Percentiles rank a stretch among this genome's conserved stretches.
Evolutionary conservation across 2,329 filamentous ascomycete genomes (phyloP).

Genomic region (Dichotomopilus funicola): DNA sequence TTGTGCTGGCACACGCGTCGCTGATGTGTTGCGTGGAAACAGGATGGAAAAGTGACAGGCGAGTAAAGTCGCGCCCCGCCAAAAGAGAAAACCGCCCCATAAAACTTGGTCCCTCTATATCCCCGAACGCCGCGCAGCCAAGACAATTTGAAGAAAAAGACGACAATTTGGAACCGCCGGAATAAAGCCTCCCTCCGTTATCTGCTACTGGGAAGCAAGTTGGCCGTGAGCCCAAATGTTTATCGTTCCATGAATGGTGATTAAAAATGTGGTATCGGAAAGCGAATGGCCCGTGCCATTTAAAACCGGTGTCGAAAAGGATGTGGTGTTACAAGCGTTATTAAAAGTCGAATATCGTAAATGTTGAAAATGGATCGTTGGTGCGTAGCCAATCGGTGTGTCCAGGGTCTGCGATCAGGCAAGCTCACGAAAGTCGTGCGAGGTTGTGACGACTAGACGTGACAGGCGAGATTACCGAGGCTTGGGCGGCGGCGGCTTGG

Average conservation of each 20-base stretch:
- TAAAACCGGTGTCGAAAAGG: slow-evolving; percentile 6
- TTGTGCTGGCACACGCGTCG: slow-evolving; percentile 6
- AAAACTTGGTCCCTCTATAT: slow-evolving; percentile 19
- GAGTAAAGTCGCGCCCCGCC: slow-evolving; percentile 9
- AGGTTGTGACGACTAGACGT: not conserved
- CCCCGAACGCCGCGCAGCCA: slow-evolving; percentile 21
- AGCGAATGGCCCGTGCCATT: slow-evolving; percentile 11
- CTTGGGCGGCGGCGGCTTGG: slow-evolving; percentile 33
- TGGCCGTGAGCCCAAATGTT: slow-evolving; percentile 28
- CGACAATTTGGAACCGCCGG: slow-evolving; percentile 10
- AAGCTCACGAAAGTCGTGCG: not conserved
- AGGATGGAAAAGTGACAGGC: slow-evolving; percentile 12
- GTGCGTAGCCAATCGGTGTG: not conserved
- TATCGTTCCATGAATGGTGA: slow-evolving; percentile 28
- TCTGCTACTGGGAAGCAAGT: slow-evolving; percentile 26
- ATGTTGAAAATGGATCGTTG: not conserved
- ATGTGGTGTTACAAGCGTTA: slow-evolving; percentile 15
- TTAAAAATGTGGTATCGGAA: slow-evolving; percentile 32
- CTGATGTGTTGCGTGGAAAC: slow-evolving; percentile 12
- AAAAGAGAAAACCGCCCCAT: not conserved
- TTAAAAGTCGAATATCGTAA: slow-evolving; percentile 21
- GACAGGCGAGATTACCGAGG: slow-evolving; percentile 25
- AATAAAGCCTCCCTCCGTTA: slow-evolving; percentile 14
- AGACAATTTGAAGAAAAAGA: slow-evolving; percentile 8
- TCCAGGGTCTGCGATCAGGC: no score